Evolutionary conservation across 1,284 basidiomycete species (phyloP).

Genomic region (Sanghuangporus baumii): DNA sequence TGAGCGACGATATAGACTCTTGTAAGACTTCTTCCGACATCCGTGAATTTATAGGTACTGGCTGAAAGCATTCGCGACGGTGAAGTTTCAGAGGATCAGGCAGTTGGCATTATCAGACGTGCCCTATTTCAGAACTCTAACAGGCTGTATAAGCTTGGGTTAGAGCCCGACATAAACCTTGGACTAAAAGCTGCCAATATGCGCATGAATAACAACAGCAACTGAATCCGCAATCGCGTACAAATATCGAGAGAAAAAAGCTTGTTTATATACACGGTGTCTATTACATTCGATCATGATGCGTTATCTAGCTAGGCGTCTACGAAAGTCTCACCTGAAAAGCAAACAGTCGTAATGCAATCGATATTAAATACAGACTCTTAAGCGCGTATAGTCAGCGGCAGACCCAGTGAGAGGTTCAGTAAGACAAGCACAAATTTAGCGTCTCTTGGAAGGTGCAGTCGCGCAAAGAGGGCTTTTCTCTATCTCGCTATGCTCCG

Average conservation of each 20-base stretch:
- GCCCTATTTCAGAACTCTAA: conserved; percentile 58
- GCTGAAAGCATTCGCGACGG: conserved; percentile 35
- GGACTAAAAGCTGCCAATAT: not conserved
- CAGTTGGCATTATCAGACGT: conserved; percentile 42
- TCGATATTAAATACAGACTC: too few relatives aligned
- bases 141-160: conserved; percentile 45
- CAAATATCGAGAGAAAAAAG: not conserved
- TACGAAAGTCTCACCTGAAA: not conserved
- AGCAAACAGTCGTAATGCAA: too few relatives aligned
- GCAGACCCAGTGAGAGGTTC: not conserved
- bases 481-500: conserved; percentile 58
- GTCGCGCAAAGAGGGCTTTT: conserved; percentile 38
- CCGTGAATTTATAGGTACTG: conserved; percentile 38
- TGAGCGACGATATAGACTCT: conserved; percentile 23
- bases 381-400: not conserved
- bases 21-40: not conserved
- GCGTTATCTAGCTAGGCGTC: not conserved
- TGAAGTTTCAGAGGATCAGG: conserved; percentile 45
- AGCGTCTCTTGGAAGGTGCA: conserved; percentile 1
- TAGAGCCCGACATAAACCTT: conserved; percentile 27
- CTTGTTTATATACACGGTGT: not conserved
- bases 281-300: not conserved
- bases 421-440: not conserved
- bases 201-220: not conserved
- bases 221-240: not conserved